Base-by-base conservation (phyloP, 1,139 yeast genomes). In the Debaryomycetaceae sp. region DNA sequence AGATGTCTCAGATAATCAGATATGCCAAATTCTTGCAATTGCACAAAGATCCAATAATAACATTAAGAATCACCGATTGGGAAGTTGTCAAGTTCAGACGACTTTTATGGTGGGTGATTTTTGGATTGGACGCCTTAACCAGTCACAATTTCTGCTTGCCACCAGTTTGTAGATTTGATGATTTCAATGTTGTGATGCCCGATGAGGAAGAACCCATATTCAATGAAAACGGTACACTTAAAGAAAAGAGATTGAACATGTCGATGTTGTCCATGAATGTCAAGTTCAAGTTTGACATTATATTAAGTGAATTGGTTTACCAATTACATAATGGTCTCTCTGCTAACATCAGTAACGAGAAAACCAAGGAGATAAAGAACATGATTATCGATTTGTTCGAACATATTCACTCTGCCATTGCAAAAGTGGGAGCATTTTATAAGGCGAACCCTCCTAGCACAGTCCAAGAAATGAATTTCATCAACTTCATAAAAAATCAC, bases 101-200 rank as follows among this genome's bases (percentile, higher is more conserved):
- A 50, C 53, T 78, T 40, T 54, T 81, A 14, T 81, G 86, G 85
- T 81, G 85, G 84, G 79, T 78, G 30, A 77, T 80, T 5, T 79
- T 79, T 49, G 78, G 79, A 14, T 59, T 81, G 40, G 87, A 81
- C 53, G 74, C 79, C 3, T 62, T 78, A 41, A 75, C 81, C 3
- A 73, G 83, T 19, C 75, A 78, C 45, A 79, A 79, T 47, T 73
- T 77, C 39, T 75, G 81, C 52, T 58, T 79, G 30, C 75, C 81
- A 0, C 86, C 87, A 1, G 69, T 77, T 26, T 76, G 82, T 43
- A 67, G 67, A 45, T 59, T 67, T 40, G 76, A 72, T 35, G 83
- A 79, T 48, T 78, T 77, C 55, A 81, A 80, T 49, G 82, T 82
- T 0, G 58, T 71, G 16, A 56, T 78, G 55, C 81, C 83, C 0